Evolutionary conservation across 2,329 filamentous ascomycete species (phyloP), one percentile per base, ranked within the genome.

Genomic region (Chaetomiaceae sp.): DNA sequence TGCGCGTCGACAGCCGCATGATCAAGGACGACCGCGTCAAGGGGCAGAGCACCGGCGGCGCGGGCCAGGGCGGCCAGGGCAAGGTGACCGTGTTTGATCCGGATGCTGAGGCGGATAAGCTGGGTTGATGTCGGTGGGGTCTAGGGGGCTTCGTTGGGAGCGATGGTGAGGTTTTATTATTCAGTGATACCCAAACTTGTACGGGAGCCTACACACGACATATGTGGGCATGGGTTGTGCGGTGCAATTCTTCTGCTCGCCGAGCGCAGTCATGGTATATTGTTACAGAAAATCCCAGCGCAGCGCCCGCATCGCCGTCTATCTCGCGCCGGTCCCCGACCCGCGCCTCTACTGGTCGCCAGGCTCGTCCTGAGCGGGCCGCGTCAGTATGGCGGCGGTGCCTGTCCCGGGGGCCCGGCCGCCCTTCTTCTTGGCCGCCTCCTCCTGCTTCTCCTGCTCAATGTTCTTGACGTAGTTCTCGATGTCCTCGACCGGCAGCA

Each of bases 401-500:
- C 82, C 83, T 40, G 77, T 80, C 48, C 82, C 83, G n/a, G 82
- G 78, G 51, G 80, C 78, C 58, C 83, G 76, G 49, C 86, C 85
- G 36, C 81, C 86, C 83, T 95, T 94, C 84, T 95, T 95, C 79
- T 89, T 95, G 33, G 88, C 88, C 19, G 91, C 91, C 74, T 98
- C 93, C 69, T 97, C 93, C 66, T 95, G 90, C 79, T 98, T 98
- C 79, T 98, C 94, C 61, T 90, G 86, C 75, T 98, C 95, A 68
- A 98, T 98, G 69, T 82, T 93, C 82, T 97, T 97, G 63, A 98
- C 94, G 63, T 95, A 96, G 59, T 81, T 80, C 75, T 98, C 93
- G 62, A 98, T 98, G 62, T 95, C 88, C 67, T 97, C 91, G 26
- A 91, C 85, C 2, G 89, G 88, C 58, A 98, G 78, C 82, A 95